Evolutionary conservation across 2,329 filamentous ascomycete genomes (phyloP).

Genomic region (Ophiocordyceps camponoti-leonardi): DNA sequence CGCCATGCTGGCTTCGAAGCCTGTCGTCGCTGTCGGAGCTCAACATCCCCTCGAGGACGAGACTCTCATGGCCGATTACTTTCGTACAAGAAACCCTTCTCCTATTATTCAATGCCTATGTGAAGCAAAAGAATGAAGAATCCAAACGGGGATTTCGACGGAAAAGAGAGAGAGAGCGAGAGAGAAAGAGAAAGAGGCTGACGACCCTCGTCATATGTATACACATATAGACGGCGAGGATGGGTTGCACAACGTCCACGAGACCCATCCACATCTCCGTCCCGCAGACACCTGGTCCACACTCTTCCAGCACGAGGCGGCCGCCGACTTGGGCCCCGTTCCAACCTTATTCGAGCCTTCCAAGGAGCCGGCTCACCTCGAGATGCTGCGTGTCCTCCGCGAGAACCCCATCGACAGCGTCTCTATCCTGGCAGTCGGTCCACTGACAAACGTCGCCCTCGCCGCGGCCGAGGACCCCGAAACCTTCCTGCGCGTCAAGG

Average conservation of each 20-base stretch:
- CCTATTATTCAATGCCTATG: background rate
- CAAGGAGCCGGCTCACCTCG: conserved; percentile 54
- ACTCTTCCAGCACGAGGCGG: conserved; percentile 31
- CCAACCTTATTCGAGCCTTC: conserved; percentile 59
- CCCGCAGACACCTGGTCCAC: conserved; percentile 59
- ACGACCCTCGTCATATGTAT: background rate
- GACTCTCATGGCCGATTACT: conserved; percentile 65
- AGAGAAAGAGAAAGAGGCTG: background rate
- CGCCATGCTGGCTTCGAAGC: conserved; percentile 54
- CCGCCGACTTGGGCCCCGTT: conserved; percentile 21
- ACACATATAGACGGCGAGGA: conserved; percentile 48
- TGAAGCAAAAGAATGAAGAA: no score
- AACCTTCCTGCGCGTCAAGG: conserved; percentile 74
- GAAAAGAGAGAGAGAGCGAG: no score
- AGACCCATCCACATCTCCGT: conserved; percentile 55
- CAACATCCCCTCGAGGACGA: conserved; percentile 75
- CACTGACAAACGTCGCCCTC: conserved; percentile 81
- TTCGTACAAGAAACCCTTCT: conserved; percentile 47
- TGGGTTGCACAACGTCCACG: conserved; percentile 61
- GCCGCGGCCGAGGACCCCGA: conserved; percentile 80
- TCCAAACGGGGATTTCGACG: no score
- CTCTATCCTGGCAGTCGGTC: conserved; percentile 79
- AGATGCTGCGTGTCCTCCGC: conserved; percentile 73
- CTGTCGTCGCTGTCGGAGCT: conserved; percentile 73
- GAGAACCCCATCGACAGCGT: conserved; percentile 73